Evolutionary conservation across 2,329 filamentous ascomycete species (phyloP), one percentile per base, ranked within the genome.

Genomic region (Penicillium corylophilum): DNA sequence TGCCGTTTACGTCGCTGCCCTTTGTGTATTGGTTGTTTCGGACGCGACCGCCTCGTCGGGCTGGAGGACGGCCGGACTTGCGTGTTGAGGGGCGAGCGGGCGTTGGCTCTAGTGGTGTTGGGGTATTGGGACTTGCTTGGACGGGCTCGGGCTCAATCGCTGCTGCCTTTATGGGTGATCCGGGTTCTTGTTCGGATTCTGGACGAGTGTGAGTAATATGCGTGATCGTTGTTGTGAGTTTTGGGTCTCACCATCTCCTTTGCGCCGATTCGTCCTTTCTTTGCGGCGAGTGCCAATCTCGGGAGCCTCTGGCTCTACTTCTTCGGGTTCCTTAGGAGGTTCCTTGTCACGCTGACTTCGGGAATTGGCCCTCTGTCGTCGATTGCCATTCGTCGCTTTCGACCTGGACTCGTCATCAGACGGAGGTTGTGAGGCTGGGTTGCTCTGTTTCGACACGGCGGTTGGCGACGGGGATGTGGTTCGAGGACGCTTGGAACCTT

Each of bases 1-100:
- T 76, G 67, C 79, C 72, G 68, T 82, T 74, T 58, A 82, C 75
- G 67, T 90, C 87, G 41, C 85, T 82, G 57, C 92, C 87, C 65
- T 87, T 88, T 1, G 88, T 92, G 64, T 93, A 92, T 69, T 94
- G 90, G 58, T 93, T 94, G 56, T 88, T 85, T 16, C 88, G 87
- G 52, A 83, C 67, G 51, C 86, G 85, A 22, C 71, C 84, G 24
- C 71, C 84, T 61, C 85, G 84, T 55, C 87, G 85, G 64, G 87
- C 84, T 60, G 84, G 79, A 61, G 84, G 81, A 64, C 84, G 78
- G 51, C 82, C 66, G 65, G 81, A 78, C 72, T 87, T 87, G 67
- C 87, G 89, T 50, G 57, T 79, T 67, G 49, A 78, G 64, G 48
- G 71, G 60, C 65, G 71, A 61, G 61, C 66, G 58, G 59, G 66